Evolutionary conservation across 1,284 basidiomycete genomes (phyloP), one percentile per base, ranked within the genome.

Genomic region (Veloboletus limbatus): DNA sequence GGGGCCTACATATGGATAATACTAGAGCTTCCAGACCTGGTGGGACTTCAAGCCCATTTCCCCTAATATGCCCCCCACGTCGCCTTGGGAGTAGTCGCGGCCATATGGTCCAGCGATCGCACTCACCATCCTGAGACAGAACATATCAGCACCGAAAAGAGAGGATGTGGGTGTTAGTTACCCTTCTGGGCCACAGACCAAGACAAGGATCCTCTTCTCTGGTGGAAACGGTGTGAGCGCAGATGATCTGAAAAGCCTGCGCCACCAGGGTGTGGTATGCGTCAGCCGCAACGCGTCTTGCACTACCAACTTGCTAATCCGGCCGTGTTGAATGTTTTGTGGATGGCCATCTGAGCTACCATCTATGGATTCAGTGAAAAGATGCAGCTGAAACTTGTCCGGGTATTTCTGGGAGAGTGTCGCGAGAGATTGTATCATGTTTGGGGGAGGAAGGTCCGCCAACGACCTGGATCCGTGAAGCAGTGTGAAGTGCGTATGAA

Each of bases 171-270:
- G 44, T n/a, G 72, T 83, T 63, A 71, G 85, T 64, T 65, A 88
- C 87, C 75, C 73, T 48, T 90, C 85, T 18, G 89, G 89, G 24
- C 88, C 88, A 65, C 87, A 92, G 2, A 92, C 76, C 7, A 88
- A 65, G 57, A 89, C 81, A 43, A 89, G 66, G 5, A 76, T 71
- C 49, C 71, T 79, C 55, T 64, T 69, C 13, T 66, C 53, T 26
- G 44, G 42, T 28, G 33, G 43, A 40, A 47, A 45, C 16, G 56
- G 54, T 27, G 55, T 37, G 16, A 60, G 44, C 32, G 57, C 44
- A 14, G 55, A 49, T 41, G 55, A 55, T 20, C 56, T 50, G 30
- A 73, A 72, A 21, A 74, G 37, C 33, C 45, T 67, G 30, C 52
- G 53, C 80, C 78, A 81, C 79, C 78, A 79, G 2, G 57, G 49